A percentile compares a stretch with the other conserved stretches of the same genome.
Conservation (phyloP, 2,329 filamentous ascomycete species). For the Cladobotryum protrusum region DNA sequence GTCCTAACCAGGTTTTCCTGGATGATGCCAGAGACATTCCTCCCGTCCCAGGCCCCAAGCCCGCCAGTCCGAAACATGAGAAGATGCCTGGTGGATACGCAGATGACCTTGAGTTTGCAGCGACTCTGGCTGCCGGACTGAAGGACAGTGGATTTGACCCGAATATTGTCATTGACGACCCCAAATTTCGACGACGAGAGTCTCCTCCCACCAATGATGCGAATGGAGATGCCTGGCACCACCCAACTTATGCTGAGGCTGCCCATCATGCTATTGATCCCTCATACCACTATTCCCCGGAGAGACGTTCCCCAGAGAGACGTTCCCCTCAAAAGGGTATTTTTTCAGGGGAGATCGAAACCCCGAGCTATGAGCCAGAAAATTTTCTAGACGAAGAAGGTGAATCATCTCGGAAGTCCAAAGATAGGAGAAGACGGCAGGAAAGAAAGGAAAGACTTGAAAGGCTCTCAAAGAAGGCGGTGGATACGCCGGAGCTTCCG, state of each 20-base stretch:
- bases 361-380: not conserved
- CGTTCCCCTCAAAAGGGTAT: not conserved
- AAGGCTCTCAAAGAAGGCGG: conserved; percentile 1
- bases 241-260: conserved; percentile 43
- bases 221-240: conserved; percentile 37
- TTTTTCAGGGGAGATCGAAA: not conserved
- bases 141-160: conserved; percentile 65
- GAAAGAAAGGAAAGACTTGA: conserved; percentile 5
- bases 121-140: conserved; percentile 61
- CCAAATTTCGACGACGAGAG: conserved; percentile 54
- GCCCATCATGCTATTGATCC: conserved; percentile 13
- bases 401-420: not conserved
- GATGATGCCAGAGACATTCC: conserved; percentile 40
- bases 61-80: conserved; percentile 37
- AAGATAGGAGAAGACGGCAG: not conserved
- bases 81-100: conserved; percentile 61
- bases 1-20: conserved; percentile 19
- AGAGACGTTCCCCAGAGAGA: not conserved
- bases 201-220: conserved; percentile 55
- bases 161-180: conserved; percentile 62
- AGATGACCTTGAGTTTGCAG: conserved; percentile 63
- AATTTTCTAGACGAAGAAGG: not conserved
- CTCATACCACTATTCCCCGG: not conserved
- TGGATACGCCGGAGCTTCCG: conserved; percentile 3
- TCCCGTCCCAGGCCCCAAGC: conserved; percentile 53